A percentile compares a stretch with the other conserved stretches of the same genome.
These are phyloP conservation scores for Umbelopsis sp. DNA, from an alignment of 371 early-diverging fungal genomes.

Conservation along the genomic window DNA sequence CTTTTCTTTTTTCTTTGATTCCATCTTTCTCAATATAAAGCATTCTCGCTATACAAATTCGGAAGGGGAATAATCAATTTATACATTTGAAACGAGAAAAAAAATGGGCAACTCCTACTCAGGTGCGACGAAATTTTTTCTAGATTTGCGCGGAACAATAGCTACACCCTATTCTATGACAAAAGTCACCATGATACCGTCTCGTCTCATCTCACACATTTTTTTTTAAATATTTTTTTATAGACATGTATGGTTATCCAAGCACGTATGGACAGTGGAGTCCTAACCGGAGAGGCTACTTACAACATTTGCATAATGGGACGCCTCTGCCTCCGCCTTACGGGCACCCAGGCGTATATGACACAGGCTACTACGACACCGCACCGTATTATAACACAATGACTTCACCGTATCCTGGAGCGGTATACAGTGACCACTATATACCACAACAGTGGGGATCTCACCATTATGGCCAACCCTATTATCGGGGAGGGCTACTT, in stretches of 20 bases:
- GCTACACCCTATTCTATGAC: background rate
- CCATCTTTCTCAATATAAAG: background rate
- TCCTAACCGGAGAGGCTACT: background rate
- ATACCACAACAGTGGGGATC: background rate
- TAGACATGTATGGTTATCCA: constrained; percentile 15
- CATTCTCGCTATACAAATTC: too few relatives aligned
- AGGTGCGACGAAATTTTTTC: background rate
- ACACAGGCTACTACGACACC: background rate
- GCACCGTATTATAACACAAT: constrained; percentile 1
- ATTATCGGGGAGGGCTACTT: background rate
- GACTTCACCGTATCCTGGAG: background rate
- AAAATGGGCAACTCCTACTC: background rate
- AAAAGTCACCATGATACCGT: background rate
- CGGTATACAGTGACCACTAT: background rate
- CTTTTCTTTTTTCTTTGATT: background rate
- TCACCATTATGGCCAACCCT: background rate
- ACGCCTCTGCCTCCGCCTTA: background rate
- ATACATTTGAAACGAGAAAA: background rate
- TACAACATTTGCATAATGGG: background rate
- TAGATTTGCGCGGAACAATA: background rate
- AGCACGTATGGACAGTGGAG: background rate
- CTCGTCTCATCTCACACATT: too few relatives aligned
- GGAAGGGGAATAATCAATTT: too few relatives aligned
- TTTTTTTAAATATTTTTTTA: too few relatives aligned
- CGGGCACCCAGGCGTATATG: background rate